A percentile compares a stretch with the other conserved stretches of the same genome.
Evolutionary conservation across 495 filamentous ascomycete genomes (phyloP).

Genomic region (Melanomma pulvis-pyrius): DNA sequence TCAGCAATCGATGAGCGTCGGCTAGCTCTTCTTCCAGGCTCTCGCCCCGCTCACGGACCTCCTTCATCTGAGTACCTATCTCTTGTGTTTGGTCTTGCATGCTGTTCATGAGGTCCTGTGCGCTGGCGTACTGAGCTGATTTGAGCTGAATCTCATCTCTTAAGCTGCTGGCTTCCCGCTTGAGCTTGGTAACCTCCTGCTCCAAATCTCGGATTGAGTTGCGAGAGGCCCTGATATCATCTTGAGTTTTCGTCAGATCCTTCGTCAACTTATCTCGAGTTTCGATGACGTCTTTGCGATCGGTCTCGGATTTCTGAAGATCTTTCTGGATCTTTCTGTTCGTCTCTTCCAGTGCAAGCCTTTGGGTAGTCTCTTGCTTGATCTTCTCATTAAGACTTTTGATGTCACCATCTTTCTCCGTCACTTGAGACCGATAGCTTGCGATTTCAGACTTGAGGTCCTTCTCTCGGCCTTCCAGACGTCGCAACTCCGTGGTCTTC

Average conservation of each 20-base stretch:
- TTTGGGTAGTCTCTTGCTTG: slow-evolving; percentile 69
- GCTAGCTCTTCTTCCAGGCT: slow-evolving; percentile 90
- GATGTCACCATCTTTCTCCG: slow-evolving; percentile 76
- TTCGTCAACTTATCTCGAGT: slow-evolving; percentile 65
- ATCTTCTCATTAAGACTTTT: slow-evolving; percentile 74
- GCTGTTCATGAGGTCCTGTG: slow-evolving; percentile 81
- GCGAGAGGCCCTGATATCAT: slow-evolving; percentile 67
- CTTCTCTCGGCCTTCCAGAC: slow-evolving; percentile 76
- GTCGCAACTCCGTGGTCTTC: slow-evolving; percentile 68
- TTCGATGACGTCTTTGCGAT: slow-evolving; percentile 75
- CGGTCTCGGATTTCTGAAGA: slow-evolving; percentile 71
- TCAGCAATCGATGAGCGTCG: slow-evolving; percentile 85
- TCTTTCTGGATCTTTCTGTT: slow-evolving; percentile 71
- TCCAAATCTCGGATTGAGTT: slow-evolving; percentile 70
- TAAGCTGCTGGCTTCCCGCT: slow-evolving; percentile 64
- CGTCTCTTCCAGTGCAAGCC: slow-evolving; percentile 75
- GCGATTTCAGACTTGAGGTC: slow-evolving; percentile 75
- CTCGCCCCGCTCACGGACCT: slow-evolving; percentile 78
- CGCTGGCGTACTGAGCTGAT: slow-evolving; percentile 79
- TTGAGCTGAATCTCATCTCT: slow-evolving; percentile 83
- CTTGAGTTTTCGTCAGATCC: slow-evolving; percentile 70
- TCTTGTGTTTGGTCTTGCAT: slow-evolving; percentile 92
- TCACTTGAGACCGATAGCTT: slow-evolving; percentile 65
- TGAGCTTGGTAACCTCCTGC: slow-evolving; percentile 65
- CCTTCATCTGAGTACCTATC: slow-evolving; percentile 89